Percentiles rank a stretch among this genome's conserved stretches.
These are phyloP conservation scores for Aegilops speltoides DNA, from an alignment of 176 grass and related monocot species.

Conservation along the genomic window DNA sequence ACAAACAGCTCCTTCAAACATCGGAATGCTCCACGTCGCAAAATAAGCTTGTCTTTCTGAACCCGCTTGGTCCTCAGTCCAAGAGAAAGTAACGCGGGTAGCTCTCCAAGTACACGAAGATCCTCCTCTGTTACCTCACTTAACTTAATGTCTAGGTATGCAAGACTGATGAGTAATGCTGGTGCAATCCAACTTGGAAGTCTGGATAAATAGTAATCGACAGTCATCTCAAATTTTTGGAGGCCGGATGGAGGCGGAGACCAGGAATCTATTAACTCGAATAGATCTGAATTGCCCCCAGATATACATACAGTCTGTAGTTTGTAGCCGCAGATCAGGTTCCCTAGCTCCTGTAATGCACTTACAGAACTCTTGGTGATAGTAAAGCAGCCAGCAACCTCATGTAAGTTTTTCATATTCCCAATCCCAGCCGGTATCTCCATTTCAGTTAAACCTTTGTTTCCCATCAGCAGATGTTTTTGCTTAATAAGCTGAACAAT, in stretches of 20 bases:
- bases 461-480: background rate
- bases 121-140: background rate
- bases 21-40: background rate
- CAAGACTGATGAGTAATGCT: background rate
- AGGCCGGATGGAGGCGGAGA: background rate
- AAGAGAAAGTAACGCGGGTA: background rate
- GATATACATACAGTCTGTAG: background rate
- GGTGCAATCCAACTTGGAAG: background rate
- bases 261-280: constrained; percentile 11
- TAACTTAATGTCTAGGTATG: background rate
- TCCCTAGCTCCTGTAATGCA: background rate
- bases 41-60: background rate
- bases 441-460: no score
- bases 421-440: background rate
- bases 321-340: background rate
- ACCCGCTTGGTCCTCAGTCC: background rate
- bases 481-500: constrained; percentile 1
- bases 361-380: no score
- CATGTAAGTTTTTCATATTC: no score
- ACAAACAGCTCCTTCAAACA: background rate
- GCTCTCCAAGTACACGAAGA: background rate
- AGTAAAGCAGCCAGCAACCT: background rate
- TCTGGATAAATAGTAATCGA: background rate
- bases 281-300: fast-evolving
- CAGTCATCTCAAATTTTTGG: background rate